Evolutionary conservation across 2,329 filamentous ascomycete genomes (phyloP).

Genomic region (Aspergillus glaucus): DNA sequence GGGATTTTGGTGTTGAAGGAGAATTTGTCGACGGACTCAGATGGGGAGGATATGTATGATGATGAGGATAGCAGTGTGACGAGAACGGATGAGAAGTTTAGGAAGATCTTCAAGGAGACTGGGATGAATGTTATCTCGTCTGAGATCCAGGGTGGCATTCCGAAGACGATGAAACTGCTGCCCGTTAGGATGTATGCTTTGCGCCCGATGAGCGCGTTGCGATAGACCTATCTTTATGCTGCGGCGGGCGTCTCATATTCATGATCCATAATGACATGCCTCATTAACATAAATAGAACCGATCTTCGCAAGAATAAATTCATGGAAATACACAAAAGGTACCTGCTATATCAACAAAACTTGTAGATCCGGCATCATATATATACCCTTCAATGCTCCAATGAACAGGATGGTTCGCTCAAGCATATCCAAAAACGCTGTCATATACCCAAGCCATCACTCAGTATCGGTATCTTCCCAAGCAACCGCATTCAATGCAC

Average conservation of each 20-base stretch:
- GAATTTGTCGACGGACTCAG: conserved; percentile 57
- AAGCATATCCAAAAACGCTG: no score
- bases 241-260: no score
- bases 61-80: conserved; percentile 71
- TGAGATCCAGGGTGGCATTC: conserved; percentile 68
- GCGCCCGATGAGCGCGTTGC: no score
- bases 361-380: no score
- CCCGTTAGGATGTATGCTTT: conserved; percentile 76
- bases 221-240: no score
- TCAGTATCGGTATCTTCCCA: background rate
- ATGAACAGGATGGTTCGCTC: no score
- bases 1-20: conserved; percentile 68
- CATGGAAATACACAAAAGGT: no score
- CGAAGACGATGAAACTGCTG: conserved; percentile 55
- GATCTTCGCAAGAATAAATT: no score
- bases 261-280: no score
- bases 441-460: background rate
- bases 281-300: no score
- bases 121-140: conserved; percentile 61
- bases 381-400: no score
- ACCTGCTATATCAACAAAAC: no score
- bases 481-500: conserved; percentile 6
- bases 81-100: conserved; percentile 66
- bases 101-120: conserved; percentile 60
- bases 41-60: conserved; percentile 64